Percentiles rank a stretch among this genome's conserved stretches.
phyloP scores from a whole-genome alignment of 2,329 filamentous ascomycete genomes.

The Beauveria sp. region DNA sequence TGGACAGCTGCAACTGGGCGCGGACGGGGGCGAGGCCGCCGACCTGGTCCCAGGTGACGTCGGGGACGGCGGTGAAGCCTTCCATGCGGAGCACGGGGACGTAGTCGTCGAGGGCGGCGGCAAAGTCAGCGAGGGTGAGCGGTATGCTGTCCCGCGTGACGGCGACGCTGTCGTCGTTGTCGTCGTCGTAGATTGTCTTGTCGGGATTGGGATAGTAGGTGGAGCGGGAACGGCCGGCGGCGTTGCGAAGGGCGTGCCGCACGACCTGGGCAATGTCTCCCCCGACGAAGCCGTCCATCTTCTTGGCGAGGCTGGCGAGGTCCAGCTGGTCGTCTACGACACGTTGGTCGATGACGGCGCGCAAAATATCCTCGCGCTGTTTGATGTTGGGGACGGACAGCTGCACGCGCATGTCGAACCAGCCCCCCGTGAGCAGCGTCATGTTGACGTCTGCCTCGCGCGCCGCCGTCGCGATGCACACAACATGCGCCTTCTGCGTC shows the following conservation, averaged over 20 bases:
- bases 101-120: conserved; percentile 59
- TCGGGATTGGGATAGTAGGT: conserved; percentile 17
- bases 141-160: neutral
- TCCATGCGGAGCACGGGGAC: conserved; percentile 67
- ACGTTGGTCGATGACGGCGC: conserved; percentile 36
- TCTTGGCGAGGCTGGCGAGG: conserved; percentile 65
- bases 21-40: conserved; percentile 77
- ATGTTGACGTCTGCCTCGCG: conserved; percentile 80
- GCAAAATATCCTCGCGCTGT: conserved; percentile 54
- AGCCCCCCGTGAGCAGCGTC: conserved; percentile 62
- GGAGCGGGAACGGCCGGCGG: conserved; percentile 26
- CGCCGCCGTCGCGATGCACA: conserved; percentile 88
- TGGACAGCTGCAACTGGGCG: conserved; percentile 72
- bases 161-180: neutral
- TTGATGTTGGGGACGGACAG: conserved; percentile 78
- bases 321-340: conserved; percentile 54
- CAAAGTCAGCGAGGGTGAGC: conserved; percentile 49
- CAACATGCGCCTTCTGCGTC: conserved; percentile 62
- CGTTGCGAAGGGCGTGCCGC: conserved; percentile 33
- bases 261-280: conserved; percentile 71
- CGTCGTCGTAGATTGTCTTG: neutral
- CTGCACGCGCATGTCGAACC: conserved; percentile 79
- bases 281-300: conserved; percentile 88
- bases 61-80: conserved; percentile 89
- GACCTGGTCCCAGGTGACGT: conserved; percentile 88